Base-by-base conservation (phyloP, 176 grass and related monocot species). In the Eragrostis curvula region DNA sequence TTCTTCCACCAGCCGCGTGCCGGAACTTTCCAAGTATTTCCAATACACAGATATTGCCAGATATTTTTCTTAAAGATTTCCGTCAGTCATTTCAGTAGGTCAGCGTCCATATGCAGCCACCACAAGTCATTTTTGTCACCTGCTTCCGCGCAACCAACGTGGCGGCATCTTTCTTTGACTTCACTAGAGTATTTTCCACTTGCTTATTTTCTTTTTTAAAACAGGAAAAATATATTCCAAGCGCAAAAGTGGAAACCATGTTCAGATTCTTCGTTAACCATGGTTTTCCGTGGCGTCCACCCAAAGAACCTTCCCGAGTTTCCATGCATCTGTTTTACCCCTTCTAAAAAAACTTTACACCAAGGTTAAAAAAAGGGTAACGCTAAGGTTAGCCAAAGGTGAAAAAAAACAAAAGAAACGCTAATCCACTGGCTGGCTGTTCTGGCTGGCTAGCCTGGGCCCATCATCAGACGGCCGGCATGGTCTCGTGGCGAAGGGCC, bases 381-480 rank as follows among this genome's bases (percentile, higher is more conserved):
- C 18, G 41, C 85, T 85, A 91, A 78, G 71, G 85, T 80, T 88
- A 88, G 89, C 89, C 81, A 77, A 66, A 70, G 17, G 48, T 29
- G 3, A 55, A 79, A 50, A 56, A 10, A 63, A 60, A 46, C 14
- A 23, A 55, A 53, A 28, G 32, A 20, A 73, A 64, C 12, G 53
- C 74, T 90, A 85, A 68, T 89, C 71, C 71, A 49, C 41, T 43
- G 60, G 67, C 44, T 2, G 42, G 25, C 25, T 52, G 16, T 15
- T 5, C 13, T 1, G 3, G 0, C 39, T 9, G 12, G 30, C 51
- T 39, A 25, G 72, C 30, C 50, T 7, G 4, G 53, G 56, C 40
- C 42, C 10, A 24, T 72, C 75, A 92, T 92, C 90, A 92, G 7
- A 89, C 75, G 64, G 90, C 84, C 0, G 90, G 90, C 87, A 89